These are phyloP conservation scores for Coelastrella sp. DNA, from an alignment of 139 green algal species.

Conservation along the genomic window DNA sequence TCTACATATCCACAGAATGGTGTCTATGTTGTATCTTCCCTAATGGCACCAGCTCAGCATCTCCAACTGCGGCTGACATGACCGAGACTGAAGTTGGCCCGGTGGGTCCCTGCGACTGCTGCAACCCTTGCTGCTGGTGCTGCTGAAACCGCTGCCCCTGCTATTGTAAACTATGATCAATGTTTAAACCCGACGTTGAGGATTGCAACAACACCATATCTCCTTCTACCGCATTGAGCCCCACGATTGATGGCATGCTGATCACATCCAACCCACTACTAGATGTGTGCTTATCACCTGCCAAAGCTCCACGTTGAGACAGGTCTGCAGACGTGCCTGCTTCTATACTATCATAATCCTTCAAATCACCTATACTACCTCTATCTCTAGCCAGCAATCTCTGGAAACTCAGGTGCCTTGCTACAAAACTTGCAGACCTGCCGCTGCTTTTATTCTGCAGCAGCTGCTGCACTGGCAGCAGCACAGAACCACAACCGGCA, in stretches of 20 bases:
- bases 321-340: no score
- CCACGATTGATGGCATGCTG: no score
- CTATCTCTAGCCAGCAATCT: background rate
- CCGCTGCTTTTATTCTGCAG: background rate
- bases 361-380: background rate
- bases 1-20: constrained; percentile 63
- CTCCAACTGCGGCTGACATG: constrained; percentile 72
- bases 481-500: background rate
- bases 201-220: no score
- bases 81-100: background rate
- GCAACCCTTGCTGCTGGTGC: no score
- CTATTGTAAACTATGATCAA: no score
- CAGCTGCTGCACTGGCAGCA: background rate
- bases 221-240: no score
- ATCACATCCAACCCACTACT: no score
- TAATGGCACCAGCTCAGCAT: constrained; percentile 85
- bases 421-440: background rate
- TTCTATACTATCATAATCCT: no score
- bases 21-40: constrained; percentile 89
- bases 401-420: background rate
- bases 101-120: background rate
- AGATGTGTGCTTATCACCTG: no score
- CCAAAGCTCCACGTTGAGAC: no score
- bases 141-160: no score
- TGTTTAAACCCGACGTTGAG: no score